Percentiles rank a stretch among this genome's conserved stretches.
Conservation (phyloP, 257 asterid genomes). For the Henckelia pumila region DNA sequence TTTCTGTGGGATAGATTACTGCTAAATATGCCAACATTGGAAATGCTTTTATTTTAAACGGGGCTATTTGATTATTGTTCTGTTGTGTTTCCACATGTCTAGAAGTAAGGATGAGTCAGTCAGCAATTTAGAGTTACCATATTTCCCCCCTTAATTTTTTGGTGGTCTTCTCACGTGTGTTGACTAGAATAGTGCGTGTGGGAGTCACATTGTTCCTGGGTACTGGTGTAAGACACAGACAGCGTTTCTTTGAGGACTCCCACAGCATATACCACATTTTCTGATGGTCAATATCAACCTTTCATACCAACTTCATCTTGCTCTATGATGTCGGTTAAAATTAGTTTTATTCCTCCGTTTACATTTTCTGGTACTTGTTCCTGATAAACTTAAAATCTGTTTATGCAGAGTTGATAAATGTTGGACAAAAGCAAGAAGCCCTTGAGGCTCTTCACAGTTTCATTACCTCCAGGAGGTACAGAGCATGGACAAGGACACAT, state of each 20-base stretch:
- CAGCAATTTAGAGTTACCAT: background rate
- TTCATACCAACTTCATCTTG: background rate
- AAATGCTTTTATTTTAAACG: background rate
- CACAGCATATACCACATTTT: background rate
- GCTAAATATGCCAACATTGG: background rate
- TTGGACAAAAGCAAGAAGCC: constrained; percentile 92
- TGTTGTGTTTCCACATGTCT: background rate
- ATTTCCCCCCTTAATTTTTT: background rate
- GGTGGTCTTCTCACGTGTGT: background rate
- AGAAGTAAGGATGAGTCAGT: background rate
- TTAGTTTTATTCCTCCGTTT: background rate
- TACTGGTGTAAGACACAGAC: background rate
- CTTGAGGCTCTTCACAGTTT: constrained; percentile 82
- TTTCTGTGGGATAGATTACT: background rate
- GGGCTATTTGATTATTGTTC: background rate
- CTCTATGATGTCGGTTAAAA: no score
- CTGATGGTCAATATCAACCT: background rate
- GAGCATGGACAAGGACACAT: constrained; percentile 92
- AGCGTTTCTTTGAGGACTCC: background rate
- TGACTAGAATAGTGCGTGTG: background rate
- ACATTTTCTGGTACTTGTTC: background rate
- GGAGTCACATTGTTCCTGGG: background rate
- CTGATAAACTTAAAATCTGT: background rate
- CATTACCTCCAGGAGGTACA: constrained; percentile 80
- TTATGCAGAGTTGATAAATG: constrained; percentile 81